phyloP scores from a whole-genome alignment of 2,329 filamentous ascomycete species.

The Exophiala oligosperma region DNA sequence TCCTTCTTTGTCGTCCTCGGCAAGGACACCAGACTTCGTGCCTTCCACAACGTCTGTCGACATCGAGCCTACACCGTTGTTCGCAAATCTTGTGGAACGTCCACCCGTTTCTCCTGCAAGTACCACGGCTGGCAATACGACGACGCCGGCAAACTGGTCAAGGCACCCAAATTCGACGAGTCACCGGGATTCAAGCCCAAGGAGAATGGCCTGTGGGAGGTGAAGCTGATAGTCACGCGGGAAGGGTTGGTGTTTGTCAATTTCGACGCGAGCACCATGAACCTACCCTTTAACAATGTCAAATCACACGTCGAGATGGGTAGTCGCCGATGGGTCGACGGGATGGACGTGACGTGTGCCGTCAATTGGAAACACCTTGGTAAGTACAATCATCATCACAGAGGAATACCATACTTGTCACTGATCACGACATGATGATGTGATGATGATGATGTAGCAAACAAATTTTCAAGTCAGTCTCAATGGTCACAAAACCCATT shows the following conservation, averaged over 20 bases:
- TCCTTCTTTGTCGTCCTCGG: conserved; percentile 57
- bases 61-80: conserved; percentile 63
- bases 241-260: conserved; percentile 27
- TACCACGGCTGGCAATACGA: conserved; percentile 67
- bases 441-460: conserved; percentile 7
- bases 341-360: conserved; percentile 14
- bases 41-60: conserved; percentile 64
- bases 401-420: too few relatives aligned
- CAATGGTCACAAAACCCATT: conserved; percentile 21
- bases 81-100: conserved; percentile 50
- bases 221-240: conserved; percentile 21
- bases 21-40: conserved; percentile 54
- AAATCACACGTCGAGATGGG: conserved; percentile 23
- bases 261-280: conserved; percentile 25
- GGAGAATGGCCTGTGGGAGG: conserved; percentile 54
- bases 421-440: too few relatives aligned
- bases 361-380: conserved; percentile 26
- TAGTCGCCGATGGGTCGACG: conserved; percentile 18
- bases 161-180: conserved; percentile 60
- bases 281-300: conserved; percentile 25
- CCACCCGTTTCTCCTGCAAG: conserved; percentile 53
- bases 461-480: conserved; percentile 23
- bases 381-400: conserved; percentile 8
- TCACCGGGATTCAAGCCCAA: conserved; percentile 57
- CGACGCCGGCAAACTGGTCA: conserved; percentile 57